These are phyloP conservation scores for Penicillium manginii DNA, from an alignment of 495 filamentous ascomycete species.

Conservation along the genomic window DNA sequence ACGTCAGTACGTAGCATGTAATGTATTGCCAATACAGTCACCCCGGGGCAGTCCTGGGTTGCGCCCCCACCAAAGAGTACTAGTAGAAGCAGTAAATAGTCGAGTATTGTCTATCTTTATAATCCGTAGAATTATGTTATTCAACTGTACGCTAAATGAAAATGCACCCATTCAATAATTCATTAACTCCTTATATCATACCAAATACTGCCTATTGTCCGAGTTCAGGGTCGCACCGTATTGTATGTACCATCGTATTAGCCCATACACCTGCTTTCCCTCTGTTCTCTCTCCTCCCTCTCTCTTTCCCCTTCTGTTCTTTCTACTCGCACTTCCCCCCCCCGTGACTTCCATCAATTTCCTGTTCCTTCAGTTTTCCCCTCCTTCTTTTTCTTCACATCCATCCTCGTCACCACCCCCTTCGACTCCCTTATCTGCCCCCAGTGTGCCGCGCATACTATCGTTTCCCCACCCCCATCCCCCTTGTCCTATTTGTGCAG, in stretches of 20 bases:
- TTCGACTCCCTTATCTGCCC: slow-evolving; percentile 8
- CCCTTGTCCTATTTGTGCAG: slow-evolving; percentile 38
- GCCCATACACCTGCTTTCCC: slow-evolving; percentile 2
- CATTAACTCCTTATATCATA: not conserved
- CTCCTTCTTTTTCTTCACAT: slow-evolving; percentile 16
- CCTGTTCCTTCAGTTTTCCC: slow-evolving; percentile 12
- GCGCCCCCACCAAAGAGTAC: not conserved
- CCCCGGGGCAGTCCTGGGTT: too few relatives aligned
- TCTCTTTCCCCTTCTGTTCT: not conserved
- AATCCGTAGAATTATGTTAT: too few relatives aligned
- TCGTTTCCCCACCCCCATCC: slow-evolving; percentile 4
- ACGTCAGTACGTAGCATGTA: not conserved
- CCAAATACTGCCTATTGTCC: not conserved
- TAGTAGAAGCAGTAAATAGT: too few relatives aligned
- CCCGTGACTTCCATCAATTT: slow-evolving; percentile 27
- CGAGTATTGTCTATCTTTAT: too few relatives aligned
- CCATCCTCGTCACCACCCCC: not conserved
- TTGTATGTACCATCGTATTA: slow-evolving; percentile 19
- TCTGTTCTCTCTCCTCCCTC: not conserved
- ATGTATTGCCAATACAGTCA: not conserved
- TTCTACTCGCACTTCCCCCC: not conserved
- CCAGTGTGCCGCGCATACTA: slow-evolving; percentile 1
- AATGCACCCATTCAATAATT: too few relatives aligned
- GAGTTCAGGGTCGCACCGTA: slow-evolving; percentile 20
- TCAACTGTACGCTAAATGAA: too few relatives aligned